These are phyloP conservation scores for Ophiostoma piceae DNA, from an alignment of 2,329 filamentous ascomycete species.

Conservation along the genomic window DNA sequence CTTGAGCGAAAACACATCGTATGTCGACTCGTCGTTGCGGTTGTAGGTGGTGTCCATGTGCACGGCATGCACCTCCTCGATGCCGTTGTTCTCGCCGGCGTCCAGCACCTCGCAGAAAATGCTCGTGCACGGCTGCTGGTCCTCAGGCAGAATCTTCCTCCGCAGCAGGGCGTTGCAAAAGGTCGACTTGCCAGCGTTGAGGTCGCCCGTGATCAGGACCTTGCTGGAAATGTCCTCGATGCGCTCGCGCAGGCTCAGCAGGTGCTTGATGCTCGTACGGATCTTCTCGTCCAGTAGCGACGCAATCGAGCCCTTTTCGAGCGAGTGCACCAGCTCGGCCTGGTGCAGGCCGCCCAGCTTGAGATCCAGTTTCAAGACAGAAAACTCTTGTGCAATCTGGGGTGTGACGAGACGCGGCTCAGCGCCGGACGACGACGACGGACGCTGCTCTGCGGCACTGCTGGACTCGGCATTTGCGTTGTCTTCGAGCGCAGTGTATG, in stretches of 20 bases:
- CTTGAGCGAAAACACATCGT: slow-evolving; percentile 72
- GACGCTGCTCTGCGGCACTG: slow-evolving; percentile 58
- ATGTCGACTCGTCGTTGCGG: slow-evolving; percentile 87
- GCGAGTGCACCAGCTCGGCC: slow-evolving; percentile 83
- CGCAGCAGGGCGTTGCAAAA: slow-evolving; percentile 97
- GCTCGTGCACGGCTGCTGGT: slow-evolving; percentile 95
- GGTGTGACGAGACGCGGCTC: slow-evolving; percentile 76
- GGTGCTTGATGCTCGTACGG: slow-evolving; percentile 84
- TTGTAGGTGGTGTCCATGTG: slow-evolving; percentile 76
- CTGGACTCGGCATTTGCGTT: slow-evolving; percentile 65
- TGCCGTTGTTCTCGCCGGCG: slow-evolving; percentile 77
- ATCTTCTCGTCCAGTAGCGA: slow-evolving; percentile 91
- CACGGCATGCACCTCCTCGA: slow-evolving; percentile 95
- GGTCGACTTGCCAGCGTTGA: slow-evolving; percentile 97
- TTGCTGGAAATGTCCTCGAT: slow-evolving; percentile 98
- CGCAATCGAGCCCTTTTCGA: slow-evolving; percentile 88
- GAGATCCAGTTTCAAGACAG: slow-evolving; percentile 87
- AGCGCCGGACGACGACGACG: slow-evolving; percentile 42
- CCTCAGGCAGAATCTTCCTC: slow-evolving; percentile 87
- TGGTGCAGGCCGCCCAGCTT: slow-evolving; percentile 85
- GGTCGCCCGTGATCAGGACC: slow-evolving; percentile 87
- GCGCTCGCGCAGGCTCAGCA: slow-evolving; percentile 78
- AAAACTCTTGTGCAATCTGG: slow-evolving; percentile 93
- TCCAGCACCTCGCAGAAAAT: slow-evolving; percentile 98
- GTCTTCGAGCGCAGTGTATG: slow-evolving; percentile 65